Base-by-base conservation (phyloP, 768 basidiomycete genomes). In the Naganishia antarctica region DNA sequence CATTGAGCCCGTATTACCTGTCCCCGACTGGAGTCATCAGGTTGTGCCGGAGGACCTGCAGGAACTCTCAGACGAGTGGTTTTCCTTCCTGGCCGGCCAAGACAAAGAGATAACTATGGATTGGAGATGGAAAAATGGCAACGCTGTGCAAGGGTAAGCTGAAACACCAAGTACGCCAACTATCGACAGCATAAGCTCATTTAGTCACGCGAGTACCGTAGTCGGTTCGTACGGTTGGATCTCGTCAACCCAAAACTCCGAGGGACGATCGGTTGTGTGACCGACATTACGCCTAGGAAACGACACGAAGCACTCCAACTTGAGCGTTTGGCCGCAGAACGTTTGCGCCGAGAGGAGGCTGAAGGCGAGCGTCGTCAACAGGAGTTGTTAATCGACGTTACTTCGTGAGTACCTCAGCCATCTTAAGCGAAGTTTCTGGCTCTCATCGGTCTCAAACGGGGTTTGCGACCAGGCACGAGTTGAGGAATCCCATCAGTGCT, bases 301-400 rank as follows among this genome's bases (percentile, higher is more conserved):
- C 53, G 47, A 1, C 60, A 71, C 43, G 73, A 74, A 37, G 72
- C 72, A 62, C 68, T 60, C 23, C 65, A 59, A 13, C 49, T 44
- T 16, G 60, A 72, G 44, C 59, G 72, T 12, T 26, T 75, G 26
- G 71, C 71, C 28, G 73, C 74, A 18, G 71, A 76, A 59, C 60
- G 70, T 21, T 25, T 69, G 40, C 63, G 71, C 48, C 37, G 64
- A 23, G 71, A 47, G 11, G 63, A 75, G 51, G 75, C 75, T 5
- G 75, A 76, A 47, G 74, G 72, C 41, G 68, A 67, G 45, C 71
- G 71, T 49, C 69, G 71, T 48, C 76, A 76, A 65, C 76, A 78
- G 50, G 78, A 79, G 44, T 67, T 78, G 16, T 65, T 78, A 45
- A 75, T 79, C 63, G 78, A 79, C 50, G 60, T 77, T 6, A 77